These are phyloP conservation scores for Phytophthora fragariae DNA, from an alignment of 352 stramenopile genomes.

Conservation along the genomic window DNA sequence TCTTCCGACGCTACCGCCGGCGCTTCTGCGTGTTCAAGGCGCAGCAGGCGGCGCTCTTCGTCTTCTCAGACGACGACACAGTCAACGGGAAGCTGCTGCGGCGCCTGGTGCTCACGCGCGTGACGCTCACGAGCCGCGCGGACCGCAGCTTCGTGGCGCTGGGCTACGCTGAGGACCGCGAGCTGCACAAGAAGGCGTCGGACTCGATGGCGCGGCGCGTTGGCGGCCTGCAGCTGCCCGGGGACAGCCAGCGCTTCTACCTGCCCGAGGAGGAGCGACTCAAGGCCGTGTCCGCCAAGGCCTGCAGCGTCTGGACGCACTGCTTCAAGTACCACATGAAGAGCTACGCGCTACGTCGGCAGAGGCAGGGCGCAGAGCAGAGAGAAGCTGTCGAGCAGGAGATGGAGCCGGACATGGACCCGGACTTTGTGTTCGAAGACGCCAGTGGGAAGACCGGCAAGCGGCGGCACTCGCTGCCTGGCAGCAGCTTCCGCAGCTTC, in stretches of 20 bases:
- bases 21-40: conserved; percentile 74
- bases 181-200: conserved; percentile 57
- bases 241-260: conserved; percentile 56
- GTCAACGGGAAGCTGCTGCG: conserved; percentile 48
- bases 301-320: conserved; percentile 60
- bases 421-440: conserved; percentile 58
- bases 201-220: conserved; percentile 46
- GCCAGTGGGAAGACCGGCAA: conserved; percentile 23
- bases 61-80: conserved; percentile 60
- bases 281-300: conserved; percentile 54
- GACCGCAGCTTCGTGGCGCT: conserved; percentile 40
- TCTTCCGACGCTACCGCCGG: conserved; percentile 50
- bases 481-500: conserved; percentile 17
- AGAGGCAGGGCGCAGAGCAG: neutral
- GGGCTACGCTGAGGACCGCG: conserved; percentile 49
- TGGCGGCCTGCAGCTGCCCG: conserved; percentile 34
- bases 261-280: conserved; percentile 49
- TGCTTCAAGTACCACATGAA: conserved; percentile 76
- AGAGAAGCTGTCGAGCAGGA: neutral
- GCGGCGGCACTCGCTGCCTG: conserved; percentile 31
- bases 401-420: conserved; percentile 37
- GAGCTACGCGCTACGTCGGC: conserved; percentile 42
- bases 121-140: conserved; percentile 43
- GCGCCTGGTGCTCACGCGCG: conserved; percentile 53
- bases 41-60: conserved; percentile 41